Conservation (phyloP, 2,329 filamentous ascomycete genomes). For the Verticillium alfalfae region DNA sequence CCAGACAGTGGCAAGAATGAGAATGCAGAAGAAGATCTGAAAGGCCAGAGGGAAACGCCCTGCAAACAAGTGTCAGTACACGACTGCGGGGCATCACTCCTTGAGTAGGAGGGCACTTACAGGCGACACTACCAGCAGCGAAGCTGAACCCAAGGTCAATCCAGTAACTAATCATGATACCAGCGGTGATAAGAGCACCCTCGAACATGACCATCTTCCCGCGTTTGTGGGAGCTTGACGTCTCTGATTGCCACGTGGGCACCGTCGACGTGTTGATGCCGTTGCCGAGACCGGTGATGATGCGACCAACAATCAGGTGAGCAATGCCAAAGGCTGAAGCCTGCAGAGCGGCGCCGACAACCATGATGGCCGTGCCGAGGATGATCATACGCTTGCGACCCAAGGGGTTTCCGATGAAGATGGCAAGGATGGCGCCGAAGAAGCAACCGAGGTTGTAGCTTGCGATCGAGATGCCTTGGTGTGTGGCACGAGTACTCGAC, state of each 20-base stretch:
- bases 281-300: conserved; percentile 31
- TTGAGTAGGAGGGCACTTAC: not conserved
- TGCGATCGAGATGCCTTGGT: conserved; percentile 49
- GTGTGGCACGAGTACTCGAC: conserved; percentile 38
- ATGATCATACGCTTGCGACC: conserved; percentile 37
- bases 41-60: conserved; percentile 58
- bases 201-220: conserved; percentile 59
- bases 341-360: conserved; percentile 38
- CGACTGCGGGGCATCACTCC: not conserved
- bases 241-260: conserved; percentile 58
- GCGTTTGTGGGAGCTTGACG: conserved; percentile 49
- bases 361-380: conserved; percentile 35
- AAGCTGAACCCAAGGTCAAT: conserved; percentile 54
- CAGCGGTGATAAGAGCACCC: conserved; percentile 50
- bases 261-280: conserved; percentile 38
- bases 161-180: conserved; percentile 56
- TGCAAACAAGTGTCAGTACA: not conserved
- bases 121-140: conserved; percentile 40
- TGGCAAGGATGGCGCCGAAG: conserved; percentile 34
- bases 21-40: conserved; percentile 52
- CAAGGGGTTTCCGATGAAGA: conserved; percentile 25
- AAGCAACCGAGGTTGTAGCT: conserved; percentile 58
- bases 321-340: conserved; percentile 37
- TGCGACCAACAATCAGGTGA: conserved; percentile 51
- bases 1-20: conserved; percentile 49